Evolutionary conservation across 1,139 yeast genomes (phyloP).

Genomic region (Diutina rugosa): DNA sequence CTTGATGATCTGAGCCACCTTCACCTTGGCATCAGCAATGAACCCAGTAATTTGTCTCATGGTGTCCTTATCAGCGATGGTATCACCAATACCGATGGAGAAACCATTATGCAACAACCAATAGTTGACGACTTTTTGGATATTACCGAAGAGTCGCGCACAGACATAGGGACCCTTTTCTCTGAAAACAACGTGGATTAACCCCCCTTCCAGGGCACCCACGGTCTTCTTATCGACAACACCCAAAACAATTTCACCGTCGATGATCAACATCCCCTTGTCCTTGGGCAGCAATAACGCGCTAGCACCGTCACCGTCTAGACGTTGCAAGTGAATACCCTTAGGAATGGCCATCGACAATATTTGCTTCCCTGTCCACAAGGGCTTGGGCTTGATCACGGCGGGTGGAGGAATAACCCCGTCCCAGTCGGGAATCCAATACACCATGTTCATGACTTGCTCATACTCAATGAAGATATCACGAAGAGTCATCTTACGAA

Average conservation of each 20-base stretch:
- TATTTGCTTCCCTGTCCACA: slow-evolving; percentile 97
- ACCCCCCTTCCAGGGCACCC: slow-evolving; percentile 97
- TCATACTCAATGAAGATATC: slow-evolving; percentile 83
- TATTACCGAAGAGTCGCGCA: slow-evolving; percentile 82
- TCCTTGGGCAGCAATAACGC: slow-evolving; percentile 80
- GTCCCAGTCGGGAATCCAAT: slow-evolving; percentile 99
- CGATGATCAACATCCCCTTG: slow-evolving; percentile 82
- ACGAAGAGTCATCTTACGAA: slow-evolving; percentile 87
- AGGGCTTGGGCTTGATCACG: slow-evolving; percentile 82
- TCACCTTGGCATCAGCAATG: slow-evolving; percentile 81
- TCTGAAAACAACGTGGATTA: slow-evolving; percentile 92
- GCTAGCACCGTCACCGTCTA: slow-evolving; percentile 60
- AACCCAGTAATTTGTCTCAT: slow-evolving; percentile 90
- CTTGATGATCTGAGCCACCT: slow-evolving; percentile 83
- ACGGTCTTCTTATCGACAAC: slow-evolving; percentile 96
- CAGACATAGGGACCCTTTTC: slow-evolving; percentile 91
- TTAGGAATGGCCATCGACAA: slow-evolving; percentile 87
- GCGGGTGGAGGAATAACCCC: slow-evolving; percentile 98
- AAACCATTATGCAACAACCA: slow-evolving; percentile 97
- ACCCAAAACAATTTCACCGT: slow-evolving; percentile 93
- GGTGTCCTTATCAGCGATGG: slow-evolving; percentile 94
- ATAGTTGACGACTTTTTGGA: slow-evolving; percentile 90
- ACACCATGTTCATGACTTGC: slow-evolving; percentile 90
- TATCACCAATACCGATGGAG: slow-evolving; percentile 98
- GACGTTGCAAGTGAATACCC: slow-evolving; percentile 88